Base-by-base conservation (phyloP, 352 stramenopile genomes). In the Phytophthora cryptogea region DNA sequence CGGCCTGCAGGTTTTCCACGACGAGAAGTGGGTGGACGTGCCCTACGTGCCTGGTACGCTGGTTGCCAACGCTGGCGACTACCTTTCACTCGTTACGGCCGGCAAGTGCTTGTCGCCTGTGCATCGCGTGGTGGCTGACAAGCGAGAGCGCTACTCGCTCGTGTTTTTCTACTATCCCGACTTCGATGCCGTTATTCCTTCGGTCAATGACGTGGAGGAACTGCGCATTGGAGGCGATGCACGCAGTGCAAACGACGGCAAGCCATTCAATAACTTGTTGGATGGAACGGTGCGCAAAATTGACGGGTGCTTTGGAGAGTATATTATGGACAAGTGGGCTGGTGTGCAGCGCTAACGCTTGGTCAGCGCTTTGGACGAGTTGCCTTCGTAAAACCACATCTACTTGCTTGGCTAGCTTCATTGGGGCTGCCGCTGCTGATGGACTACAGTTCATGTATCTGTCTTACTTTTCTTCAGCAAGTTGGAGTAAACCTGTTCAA, bases 91-190 rank as follows among this genome's bases (percentile, higher is more conserved):
- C 40, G 72, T 87, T 17, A 92, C 85, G 9, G 58, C 71, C 10
- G 81, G 80, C 27, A 69, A 74, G 10, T 92, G 80, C 50, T 57
- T 83, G 9, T 92, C 85, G 7, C 85, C 85, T 2, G 72, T 94
- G 50, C 85, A 94, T 51, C 83, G 83, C 23, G 85, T 94, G 11
- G 60, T 93, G 20, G 79, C 76, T 3, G 74, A 89, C 55, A 80
- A 87, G 41, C 70, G 73, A 35, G 83, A 94, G 53, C 83, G 85
- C 39, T 88, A 85, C 68, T 94, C 85, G 45, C 85, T 91, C 59
- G 83, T 92, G 37, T 91, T 90, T 56, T 94, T 94, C 68, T 94
- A 90, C 70, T 92, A 94, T 49, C 85, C 85, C 10, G 78, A 88
- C 74, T 92, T 88, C 53, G 80, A 87, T 41, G 81, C 80, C 8